Evolutionary conservation across 2,329 filamentous ascomycete species (phyloP), one percentile per base, ranked within the genome.

Genomic region (Coniella lustricola): DNA sequence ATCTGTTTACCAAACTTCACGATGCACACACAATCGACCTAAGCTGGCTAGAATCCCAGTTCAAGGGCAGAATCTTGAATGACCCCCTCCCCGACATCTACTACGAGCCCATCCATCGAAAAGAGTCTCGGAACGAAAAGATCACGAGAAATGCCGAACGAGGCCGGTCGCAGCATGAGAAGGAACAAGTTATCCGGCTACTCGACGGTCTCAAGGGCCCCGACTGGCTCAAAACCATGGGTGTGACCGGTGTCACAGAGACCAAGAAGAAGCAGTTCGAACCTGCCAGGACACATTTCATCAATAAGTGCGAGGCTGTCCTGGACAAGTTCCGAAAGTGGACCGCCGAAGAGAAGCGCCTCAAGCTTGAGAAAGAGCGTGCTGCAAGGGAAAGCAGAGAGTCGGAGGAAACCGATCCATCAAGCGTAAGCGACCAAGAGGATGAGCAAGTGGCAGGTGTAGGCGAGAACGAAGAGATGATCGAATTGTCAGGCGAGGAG

Each of bases 151-250:
- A 84, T 54, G 72, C 77, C 0, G 81, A 84, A 59, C 81, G 77
- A 59, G 79, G 78, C 12, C 74, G 79, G 9, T 81, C 81, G 14
- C 79, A 84, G 56, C 81, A 84, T 69, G 81, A 84, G 57, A 80
- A 76, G 56, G 79, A 83, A 52, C 79, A 82, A 57, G 77, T 84
- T 35, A 75, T 80, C 46, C 73, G 80, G 31, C 65, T 84, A 14
- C 74, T 96, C 7, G 89, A 93, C 46, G 89, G 89, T 16, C 75
- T 98, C 1, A 85, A 89, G 62, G 87, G 91, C 2, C 88, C 87
- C 50, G 93, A 97, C 65, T 98, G 93, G 93, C 73, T 96, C 49
- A 84, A 87, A 53, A 79, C 90, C 3, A 90, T 98, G 82, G 93
- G 91, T 21, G 85, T 97, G 31, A 91, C 82, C 55, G 88, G 79